Conservation (phyloP, 306 rosid species). For the Bauhinia variegata region DNA sequence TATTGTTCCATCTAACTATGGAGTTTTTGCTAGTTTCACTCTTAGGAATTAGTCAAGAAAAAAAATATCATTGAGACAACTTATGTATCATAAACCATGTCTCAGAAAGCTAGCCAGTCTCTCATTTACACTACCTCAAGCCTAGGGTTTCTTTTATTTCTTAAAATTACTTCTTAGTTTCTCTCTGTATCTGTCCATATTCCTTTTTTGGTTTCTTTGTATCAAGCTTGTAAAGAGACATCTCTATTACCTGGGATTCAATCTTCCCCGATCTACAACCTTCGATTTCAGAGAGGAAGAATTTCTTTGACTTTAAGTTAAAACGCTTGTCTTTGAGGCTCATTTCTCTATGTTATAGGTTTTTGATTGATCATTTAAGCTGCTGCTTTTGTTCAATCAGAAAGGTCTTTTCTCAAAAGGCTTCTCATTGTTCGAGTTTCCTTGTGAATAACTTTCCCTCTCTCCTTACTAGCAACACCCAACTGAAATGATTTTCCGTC, state of each 20-base stretch:
- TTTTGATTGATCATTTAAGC: not conserved
- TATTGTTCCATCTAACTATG: too few relatives aligned
- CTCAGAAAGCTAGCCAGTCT: not conserved
- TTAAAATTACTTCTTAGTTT: not conserved
- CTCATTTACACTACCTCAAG: not conserved
- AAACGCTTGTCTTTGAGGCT: not conserved
- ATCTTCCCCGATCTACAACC: not conserved
- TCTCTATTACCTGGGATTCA: not conserved
- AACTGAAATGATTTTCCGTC: not conserved
- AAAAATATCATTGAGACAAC: too few relatives aligned
- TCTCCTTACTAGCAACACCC: not conserved
- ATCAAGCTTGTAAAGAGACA: not conserved
- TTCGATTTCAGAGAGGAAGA: not conserved
- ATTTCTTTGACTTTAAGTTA: not conserved
- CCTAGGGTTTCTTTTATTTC: slow-evolving; percentile 20
- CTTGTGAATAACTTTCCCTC: not conserved
- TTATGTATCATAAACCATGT: too few relatives aligned
- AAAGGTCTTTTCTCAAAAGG: slow-evolving; percentile 12
- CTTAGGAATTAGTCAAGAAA: too few relatives aligned
- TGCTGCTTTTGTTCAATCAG: slow-evolving; percentile 11
- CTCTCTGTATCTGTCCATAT: not conserved
- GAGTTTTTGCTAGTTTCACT: too few relatives aligned
- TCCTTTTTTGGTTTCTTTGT: not conserved
- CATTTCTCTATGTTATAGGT: not conserved
- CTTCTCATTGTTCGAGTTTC: not conserved